Conservation (phyloP, 176 grass and related monocot species). For the Metroxylon sagu region DNA sequence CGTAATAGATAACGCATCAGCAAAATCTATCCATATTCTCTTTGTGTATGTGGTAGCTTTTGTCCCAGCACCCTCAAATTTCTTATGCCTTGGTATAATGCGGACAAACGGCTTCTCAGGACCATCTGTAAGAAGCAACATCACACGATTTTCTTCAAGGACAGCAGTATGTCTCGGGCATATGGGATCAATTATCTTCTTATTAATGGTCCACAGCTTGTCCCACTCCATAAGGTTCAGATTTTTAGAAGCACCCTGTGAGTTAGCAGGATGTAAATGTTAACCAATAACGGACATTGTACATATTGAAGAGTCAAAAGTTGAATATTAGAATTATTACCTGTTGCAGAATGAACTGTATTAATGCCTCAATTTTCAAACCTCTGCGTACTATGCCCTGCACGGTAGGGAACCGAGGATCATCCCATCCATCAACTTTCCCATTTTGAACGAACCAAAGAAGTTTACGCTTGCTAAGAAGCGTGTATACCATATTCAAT, state of each 20-base stretch:
- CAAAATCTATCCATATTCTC: conserved; percentile 69
- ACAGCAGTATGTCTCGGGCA: conserved; percentile 78
- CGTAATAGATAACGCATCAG: conserved; percentile 52
- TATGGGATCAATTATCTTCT: conserved; percentile 82
- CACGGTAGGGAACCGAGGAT: conserved; percentile 79
- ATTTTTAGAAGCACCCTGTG: conserved; percentile 86
- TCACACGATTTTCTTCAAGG: conserved; percentile 40
- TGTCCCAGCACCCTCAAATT: conserved; percentile 74
- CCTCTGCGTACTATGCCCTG: conserved; percentile 86
- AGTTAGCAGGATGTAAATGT: conserved; percentile 5
- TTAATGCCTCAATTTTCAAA: conserved; percentile 78
- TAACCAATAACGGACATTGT: neutral
- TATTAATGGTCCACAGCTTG: conserved; percentile 94
- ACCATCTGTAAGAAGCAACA: conserved; percentile 65
- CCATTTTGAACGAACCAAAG: conserved; percentile 91
- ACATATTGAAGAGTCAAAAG: neutral
- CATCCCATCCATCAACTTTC: conserved; percentile 81
- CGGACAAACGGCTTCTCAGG: conserved; percentile 48
- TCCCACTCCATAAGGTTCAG: conserved; percentile 98
- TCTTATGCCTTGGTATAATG: conserved; percentile 88
- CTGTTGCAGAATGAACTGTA: conserved; percentile 93
- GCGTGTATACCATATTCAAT: conserved; percentile 88
- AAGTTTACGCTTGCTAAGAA: conserved; percentile 84
- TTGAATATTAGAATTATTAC: conserved; percentile 22
- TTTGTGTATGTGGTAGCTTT: conserved; percentile 71